These are phyloP conservation scores for Didymella exigua DNA, from an alignment of 2,329 filamentous ascomycete genomes.

Conservation along the genomic window DNA sequence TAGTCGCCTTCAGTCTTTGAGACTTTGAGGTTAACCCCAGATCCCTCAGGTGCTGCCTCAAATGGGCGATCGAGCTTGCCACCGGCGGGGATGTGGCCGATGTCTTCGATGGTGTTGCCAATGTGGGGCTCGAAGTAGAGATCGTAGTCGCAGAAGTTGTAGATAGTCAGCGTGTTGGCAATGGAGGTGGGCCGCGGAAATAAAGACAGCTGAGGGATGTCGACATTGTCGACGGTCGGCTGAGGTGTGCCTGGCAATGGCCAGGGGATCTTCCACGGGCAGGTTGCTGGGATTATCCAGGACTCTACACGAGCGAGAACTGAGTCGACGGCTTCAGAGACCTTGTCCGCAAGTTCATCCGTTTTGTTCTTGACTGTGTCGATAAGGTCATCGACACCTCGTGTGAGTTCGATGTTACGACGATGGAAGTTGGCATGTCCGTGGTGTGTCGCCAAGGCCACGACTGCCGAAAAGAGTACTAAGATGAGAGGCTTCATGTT, in stretches of 20 bases:
- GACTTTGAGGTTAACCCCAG: slow-evolving; percentile 21
- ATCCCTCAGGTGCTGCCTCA: slow-evolving; percentile 10
- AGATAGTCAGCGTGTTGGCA: slow-evolving; percentile 19
- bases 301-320: slow-evolving; percentile 12
- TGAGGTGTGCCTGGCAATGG: slow-evolving; percentile 18
- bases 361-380: slow-evolving; percentile 10
- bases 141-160: slow-evolving; percentile 29
- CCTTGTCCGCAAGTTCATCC: slow-evolving; percentile 1
- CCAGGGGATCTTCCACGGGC: slow-evolving; percentile 18
- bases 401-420: slow-evolving; percentile 1
- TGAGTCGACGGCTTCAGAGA: slow-evolving; percentile 9
- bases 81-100: slow-evolving; percentile 12
- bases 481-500: slow-evolving; percentile 1
- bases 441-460: slow-evolving; percentile 1
- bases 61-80: slow-evolving; percentile 13
- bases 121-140: slow-evolving; percentile 19
- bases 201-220: slow-evolving; percentile 19
- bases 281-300: slow-evolving; percentile 14
- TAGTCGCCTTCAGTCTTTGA: slow-evolving; percentile 19
- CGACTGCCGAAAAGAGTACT: slow-evolving; percentile 5
- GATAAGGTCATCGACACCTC: slow-evolving; percentile 4
- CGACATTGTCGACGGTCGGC: slow-evolving; percentile 14
- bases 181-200: slow-evolving; percentile 16
- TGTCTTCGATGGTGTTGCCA: slow-evolving; percentile 2
- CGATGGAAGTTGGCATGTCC: slow-evolving; percentile 7